Evolutionary conservation across 805 yeast genomes (phyloP), one percentile per base, ranked within the genome.

Genomic region (Cyberlindnera maritima): DNA sequence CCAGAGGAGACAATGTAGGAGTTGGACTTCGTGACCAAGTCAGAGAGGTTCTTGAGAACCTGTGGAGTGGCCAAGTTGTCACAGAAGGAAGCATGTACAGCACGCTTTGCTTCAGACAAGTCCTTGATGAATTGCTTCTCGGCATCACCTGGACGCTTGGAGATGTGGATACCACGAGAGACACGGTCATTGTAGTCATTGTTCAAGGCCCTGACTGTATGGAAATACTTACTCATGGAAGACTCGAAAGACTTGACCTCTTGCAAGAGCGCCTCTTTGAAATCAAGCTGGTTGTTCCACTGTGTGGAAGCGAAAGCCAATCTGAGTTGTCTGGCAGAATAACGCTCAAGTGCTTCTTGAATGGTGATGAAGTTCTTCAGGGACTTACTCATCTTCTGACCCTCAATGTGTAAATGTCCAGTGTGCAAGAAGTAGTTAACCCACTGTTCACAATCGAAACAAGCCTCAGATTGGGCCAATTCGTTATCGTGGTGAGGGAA

Each of bases 401-500:
- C 99, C 67, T 94, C 97, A 57, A 94, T 94, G 65, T 94, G 99
- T 60, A 94, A 76, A 68, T 94, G 99, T 35, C 99, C 99, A 36
- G 96, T 89, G 67, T 94, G 99, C 67, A 94, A 68, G 70, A 94
- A 94, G 65, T 94, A 94, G 68, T 94, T 92, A 46, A 94, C 88
- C 99, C 99, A 94, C 69, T 94, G 99, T 41, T 80, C 69, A 67
- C 87, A 83, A 62, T 88, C 90, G 65, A 75, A 92, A 65, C 83
- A 85, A 7, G 98, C 98, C 67, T 94, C 99, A 23, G 91, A 78
- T 72, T 94, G 99, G 1, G 99, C 99, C 54, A 94, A 74, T 70
- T 94, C 99, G 62, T 94, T 94, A 67, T 94, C 99, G 69, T 94
- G 99, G 66, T 94, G 99, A 3, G 99, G 99, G 73, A 94, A 94